phyloP scores from a whole-genome alignment of 306 rosid species.

The Clitoria ternatea region DNA sequence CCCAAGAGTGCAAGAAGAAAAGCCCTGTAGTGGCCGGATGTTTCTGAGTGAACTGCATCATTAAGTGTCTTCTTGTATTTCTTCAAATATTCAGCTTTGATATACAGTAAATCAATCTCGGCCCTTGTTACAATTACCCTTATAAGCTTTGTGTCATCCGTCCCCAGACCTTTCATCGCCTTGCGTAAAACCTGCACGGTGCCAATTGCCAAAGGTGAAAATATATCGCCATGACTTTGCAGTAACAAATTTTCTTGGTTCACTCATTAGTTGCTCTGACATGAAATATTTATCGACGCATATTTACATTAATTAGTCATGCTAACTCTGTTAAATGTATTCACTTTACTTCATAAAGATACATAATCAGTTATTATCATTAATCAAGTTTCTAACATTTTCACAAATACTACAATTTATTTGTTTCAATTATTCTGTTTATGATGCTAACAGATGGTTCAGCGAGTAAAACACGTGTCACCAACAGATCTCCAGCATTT shows the following conservation, averaged over 20 bases:
- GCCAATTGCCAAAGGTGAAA: conserved; percentile 2
- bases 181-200: conserved; percentile 52
- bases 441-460: neutral
- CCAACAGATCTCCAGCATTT: neutral
- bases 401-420: conserved; percentile 3
- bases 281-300: neutral
- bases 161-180: conserved; percentile 82
- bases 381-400: neutral
- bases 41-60: conserved; percentile 78
- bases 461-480: neutral
- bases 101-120: conserved; percentile 68
- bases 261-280: neutral
- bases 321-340: neutral
- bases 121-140: conserved; percentile 67
- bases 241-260: neutral
- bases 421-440: neutral
- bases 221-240: conserved; percentile 1
- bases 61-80: conserved; percentile 57
- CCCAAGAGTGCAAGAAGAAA: conserved; percentile 72
- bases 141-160: conserved; percentile 51
- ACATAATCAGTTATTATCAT: neutral
- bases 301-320: neutral
- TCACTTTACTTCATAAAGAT: neutral
- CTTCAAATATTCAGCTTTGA: conserved; percentile 60
- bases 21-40: conserved; percentile 63